phyloP scores from a whole-genome alignment of 805 yeast species.

The Ogataea pilisensis region DNA sequence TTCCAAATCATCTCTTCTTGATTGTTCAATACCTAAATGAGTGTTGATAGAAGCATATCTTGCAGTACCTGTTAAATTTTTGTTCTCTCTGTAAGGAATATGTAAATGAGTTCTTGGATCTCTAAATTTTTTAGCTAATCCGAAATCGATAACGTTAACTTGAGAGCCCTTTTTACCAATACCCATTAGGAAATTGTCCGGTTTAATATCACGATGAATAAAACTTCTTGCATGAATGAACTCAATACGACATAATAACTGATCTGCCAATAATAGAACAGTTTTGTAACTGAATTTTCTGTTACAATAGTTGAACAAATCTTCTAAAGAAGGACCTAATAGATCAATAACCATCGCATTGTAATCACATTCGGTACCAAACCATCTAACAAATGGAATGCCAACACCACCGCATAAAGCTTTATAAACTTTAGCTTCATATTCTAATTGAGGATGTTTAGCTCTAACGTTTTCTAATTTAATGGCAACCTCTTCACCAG shows the following conservation, averaged over 20 bases:
- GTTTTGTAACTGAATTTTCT: constrained; percentile 92
- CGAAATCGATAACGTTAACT: constrained; percentile 91
- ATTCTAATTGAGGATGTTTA: constrained; percentile 94
- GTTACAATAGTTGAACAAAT: constrained; percentile 92
- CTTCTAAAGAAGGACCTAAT: constrained; percentile 93
- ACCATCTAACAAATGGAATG: constrained; percentile 95
- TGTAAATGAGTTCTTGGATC: constrained; percentile 93
- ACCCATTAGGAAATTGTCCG: constrained; percentile 83
- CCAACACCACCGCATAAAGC: constrained; percentile 96
- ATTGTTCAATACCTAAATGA: constrained; percentile 94
- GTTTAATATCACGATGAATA: constrained; percentile 79
- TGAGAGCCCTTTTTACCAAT: constrained; percentile 93
- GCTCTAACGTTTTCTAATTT: constrained; percentile 87
- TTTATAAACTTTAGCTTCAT: constrained; percentile 93
- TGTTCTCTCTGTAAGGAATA: constrained; percentile 94
- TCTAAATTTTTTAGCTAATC: constrained; percentile 88
- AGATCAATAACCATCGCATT: constrained; percentile 96
- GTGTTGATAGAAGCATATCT: constrained; percentile 94
- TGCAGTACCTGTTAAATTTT: constrained; percentile 95
- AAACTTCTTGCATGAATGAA: constrained; percentile 94
- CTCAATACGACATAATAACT: constrained; percentile 88
- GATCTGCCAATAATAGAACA: constrained; percentile 88
- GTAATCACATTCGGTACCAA: constrained; percentile 93
- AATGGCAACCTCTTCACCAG: constrained; percentile 97
- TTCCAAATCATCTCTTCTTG: constrained; percentile 95